These are phyloP conservation scores for Fusarium sp. DNA, from an alignment of 2,329 filamentous ascomycete species.

Conservation along the genomic window DNA sequence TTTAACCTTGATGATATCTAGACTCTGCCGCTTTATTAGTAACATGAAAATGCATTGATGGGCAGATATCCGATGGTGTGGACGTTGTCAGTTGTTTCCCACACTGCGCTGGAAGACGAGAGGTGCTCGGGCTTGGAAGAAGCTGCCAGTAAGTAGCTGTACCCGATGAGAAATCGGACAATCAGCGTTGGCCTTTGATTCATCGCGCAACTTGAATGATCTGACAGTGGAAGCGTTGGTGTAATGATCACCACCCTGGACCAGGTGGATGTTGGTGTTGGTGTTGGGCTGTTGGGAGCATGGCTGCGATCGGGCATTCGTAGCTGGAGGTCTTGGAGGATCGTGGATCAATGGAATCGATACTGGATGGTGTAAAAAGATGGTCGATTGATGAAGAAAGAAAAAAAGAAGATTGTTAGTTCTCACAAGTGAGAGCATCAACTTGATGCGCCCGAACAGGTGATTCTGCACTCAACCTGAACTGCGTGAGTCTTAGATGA, in stretches of 20 bases:
- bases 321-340: neutral
- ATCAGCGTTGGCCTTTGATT: neutral
- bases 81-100: neutral
- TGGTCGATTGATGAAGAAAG: neutral
- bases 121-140: neutral
- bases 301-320: neutral
- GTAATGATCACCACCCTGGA: neutral
- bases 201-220: neutral
- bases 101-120: neutral
- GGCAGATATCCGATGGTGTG: neutral
- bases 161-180: neutral
- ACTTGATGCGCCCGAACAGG: neutral
- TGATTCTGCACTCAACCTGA: neutral
- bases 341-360: neutral
- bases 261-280: neutral
- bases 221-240: neutral
- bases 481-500: neutral
- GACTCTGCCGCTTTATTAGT: neutral
- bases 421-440: neutral
- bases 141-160: neutral
- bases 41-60: neutral
- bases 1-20: neutral
- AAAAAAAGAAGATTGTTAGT: neutral
- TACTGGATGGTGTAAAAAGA: neutral
- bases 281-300: neutral